phyloP scores from a whole-genome alignment of 768 basidiomycete genomes.

The Rhizopogon vinicolor region DNA sequence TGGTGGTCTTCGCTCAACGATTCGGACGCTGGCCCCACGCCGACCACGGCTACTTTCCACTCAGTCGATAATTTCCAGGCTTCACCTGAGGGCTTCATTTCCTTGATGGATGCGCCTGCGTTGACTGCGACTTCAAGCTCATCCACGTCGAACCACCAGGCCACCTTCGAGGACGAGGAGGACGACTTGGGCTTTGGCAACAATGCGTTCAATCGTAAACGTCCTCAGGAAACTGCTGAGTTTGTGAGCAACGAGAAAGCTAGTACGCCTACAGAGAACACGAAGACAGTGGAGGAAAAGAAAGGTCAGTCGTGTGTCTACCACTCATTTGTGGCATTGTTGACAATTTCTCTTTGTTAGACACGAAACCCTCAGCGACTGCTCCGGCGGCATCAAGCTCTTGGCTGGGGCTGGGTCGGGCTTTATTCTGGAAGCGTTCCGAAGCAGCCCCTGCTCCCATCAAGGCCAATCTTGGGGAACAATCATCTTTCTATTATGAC shows the following conservation, averaged over 20 bases:
- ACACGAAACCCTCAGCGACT: slow-evolving; percentile 9
- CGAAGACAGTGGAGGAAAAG: slow-evolving; percentile 20
- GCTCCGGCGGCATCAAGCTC: slow-evolving; percentile 39
- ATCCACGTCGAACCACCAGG: slow-evolving; percentile 7
- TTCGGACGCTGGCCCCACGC: slow-evolving; percentile 46
- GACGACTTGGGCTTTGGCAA: slow-evolving; percentile 95
- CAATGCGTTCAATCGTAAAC: slow-evolving; percentile 37
- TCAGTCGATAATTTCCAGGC: slow-evolving; percentile 41
- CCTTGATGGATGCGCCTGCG: slow-evolving; percentile 67
- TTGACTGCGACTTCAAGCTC: slow-evolving; percentile 34
- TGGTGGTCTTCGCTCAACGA: slow-evolving; percentile 64
- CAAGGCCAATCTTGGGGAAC: slow-evolving; percentile 90
- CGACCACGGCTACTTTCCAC: slow-evolving; percentile 66
- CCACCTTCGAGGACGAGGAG: slow-evolving; percentile 47
- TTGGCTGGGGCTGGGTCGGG: slow-evolving; percentile 82
- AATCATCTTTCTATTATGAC: slow-evolving; percentile 89
- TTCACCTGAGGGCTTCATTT: slow-evolving; percentile 65
- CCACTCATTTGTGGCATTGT: background rate
- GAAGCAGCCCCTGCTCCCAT: slow-evolving; percentile 65
- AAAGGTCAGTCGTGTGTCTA: slow-evolving; percentile 19
- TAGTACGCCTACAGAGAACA: slow-evolving; percentile 13
- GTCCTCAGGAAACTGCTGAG: slow-evolving; percentile 21
- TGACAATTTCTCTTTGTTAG: slow-evolving; percentile 4
- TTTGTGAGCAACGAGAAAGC: slow-evolving; percentile 19
- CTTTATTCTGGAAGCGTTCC: slow-evolving; percentile 61